Base-by-base conservation (phyloP, 2,329 filamentous ascomycete genomes). In the Teratosphaeria destructans region DNA sequence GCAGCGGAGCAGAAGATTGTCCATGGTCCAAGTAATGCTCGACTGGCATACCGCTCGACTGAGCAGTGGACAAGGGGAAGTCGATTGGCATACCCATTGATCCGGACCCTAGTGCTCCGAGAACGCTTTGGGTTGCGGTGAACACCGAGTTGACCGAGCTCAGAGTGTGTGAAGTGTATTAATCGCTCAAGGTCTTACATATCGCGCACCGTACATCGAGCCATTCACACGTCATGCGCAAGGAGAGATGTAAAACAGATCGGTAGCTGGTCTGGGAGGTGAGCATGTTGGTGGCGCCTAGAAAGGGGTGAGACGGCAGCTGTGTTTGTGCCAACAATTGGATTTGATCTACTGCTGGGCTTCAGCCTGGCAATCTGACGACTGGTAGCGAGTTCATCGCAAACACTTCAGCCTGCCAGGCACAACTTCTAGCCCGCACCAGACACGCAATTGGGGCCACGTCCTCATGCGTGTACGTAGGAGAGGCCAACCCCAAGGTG, bases 101-200 rank as follows among this genome's bases (percentile, higher is more conserved):
- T 56, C 85, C 85, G 5, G 87, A 89, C 62, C 86, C 86, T 0
- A 85, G 85, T 3, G 81, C 85, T 8, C 82, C 82, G 0, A 82
- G 77, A 3, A 75, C 73, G 8, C 77, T 74, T 43, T 77, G 85
- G 32, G 78, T 88, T 12, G 66, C 75, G 19, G 85, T 88, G 76
- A 89, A 89, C 65, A 72, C 77, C 35, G 78, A 76, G 61, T 63
- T 75, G 39, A 73, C 84, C 6, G 73, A 79, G 1, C 68, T 86
- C 52, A 78, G 73, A 0, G 74, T 78, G 3, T 76, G 75, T 5
- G 83, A 85, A 63, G 68, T 83, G 69, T 68, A 66, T 5, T 75
- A 78, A 63, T 80, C 85, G 56, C 79, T 83, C 55, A 65, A 67
- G 16, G 77, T 81, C 10, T 65, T 85, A 23, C 23, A 23, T 23